A percentile compares a stretch with the other conserved stretches of the same genome.
Evolutionary conservation across 2,329 filamentous ascomycete genomes (phyloP).

Genomic region (Rhinocladiella mackenziei): DNA sequence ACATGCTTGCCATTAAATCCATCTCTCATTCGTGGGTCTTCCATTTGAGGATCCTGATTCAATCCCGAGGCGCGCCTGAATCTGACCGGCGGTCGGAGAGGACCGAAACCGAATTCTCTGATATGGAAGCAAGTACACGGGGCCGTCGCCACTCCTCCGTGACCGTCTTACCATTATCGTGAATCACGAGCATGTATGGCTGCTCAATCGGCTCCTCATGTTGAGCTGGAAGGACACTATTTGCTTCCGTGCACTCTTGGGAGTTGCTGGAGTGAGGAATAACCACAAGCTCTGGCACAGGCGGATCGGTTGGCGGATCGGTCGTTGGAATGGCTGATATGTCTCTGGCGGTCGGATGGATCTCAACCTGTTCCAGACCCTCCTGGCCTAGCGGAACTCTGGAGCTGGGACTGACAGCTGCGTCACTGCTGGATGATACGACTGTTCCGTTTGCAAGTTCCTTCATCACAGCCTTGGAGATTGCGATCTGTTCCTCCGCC

Average conservation of each 20-base stretch:
- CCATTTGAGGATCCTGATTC: no score
- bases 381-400: background rate
- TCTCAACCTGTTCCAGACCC: no score
- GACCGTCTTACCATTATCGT: background rate
- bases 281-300: no score
- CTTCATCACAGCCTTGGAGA: background rate
- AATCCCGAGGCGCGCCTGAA: no score
- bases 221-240: background rate
- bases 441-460: background rate
- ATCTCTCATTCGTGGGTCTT: no score
- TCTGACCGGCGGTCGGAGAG: background rate
- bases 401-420: background rate
- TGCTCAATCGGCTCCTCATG: background rate
- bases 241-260: background rate
- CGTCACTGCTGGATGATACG: background rate
- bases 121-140: background rate
- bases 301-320: no score
- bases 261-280: no score
- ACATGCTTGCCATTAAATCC: no score
- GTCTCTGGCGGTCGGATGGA: no score
- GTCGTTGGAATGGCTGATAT: no score
- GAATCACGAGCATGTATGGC: background rate
- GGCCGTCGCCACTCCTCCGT: conserved; percentile 3
- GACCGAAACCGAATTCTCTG: background rate
- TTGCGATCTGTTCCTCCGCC: background rate